Evolutionary conservation across 805 yeast species (phyloP).

Genomic region (Teunomyces cretensis): DNA sequence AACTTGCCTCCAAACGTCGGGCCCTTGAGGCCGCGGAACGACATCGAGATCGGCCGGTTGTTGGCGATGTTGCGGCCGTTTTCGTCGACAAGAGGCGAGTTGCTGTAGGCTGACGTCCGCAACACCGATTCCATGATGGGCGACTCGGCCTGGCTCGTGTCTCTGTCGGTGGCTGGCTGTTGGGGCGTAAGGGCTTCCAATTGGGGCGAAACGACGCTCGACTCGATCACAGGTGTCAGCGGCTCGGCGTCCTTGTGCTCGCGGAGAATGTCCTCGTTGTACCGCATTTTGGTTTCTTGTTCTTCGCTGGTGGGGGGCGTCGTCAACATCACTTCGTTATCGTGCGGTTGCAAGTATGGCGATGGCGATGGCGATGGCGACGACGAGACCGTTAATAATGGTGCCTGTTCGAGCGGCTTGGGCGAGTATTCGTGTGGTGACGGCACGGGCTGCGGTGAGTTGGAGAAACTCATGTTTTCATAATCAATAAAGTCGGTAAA

Average conservation of each 20-base stretch:
- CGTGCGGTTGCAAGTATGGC: slow-evolving; percentile 2
- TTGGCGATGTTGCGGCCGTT: slow-evolving; percentile 11
- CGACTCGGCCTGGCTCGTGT: slow-evolving; percentile 8
- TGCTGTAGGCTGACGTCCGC: slow-evolving; percentile 3
- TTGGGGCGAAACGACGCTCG: background rate
- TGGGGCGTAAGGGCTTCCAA: background rate
- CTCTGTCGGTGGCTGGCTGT: background rate
- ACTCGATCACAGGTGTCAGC: background rate
- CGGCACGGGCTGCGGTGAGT: slow-evolving; percentile 18
- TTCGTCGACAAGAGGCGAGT: slow-evolving; percentile 2
- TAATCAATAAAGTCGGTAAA: slow-evolving; percentile 42
- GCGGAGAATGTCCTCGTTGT: background rate
- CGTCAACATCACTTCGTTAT: background rate
- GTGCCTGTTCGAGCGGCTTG: background rate
- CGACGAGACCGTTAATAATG: background rate
- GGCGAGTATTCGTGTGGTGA: background rate
- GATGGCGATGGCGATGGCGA: slow-evolving; percentile 3
- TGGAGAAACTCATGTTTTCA: slow-evolving; percentile 33
- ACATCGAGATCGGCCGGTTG: slow-evolving; percentile 47
- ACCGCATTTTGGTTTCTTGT: background rate
- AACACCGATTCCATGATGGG: slow-evolving; percentile 21
- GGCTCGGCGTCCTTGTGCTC: background rate
- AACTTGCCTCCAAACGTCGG: slow-evolving; percentile 50
- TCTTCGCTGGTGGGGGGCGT: slow-evolving; percentile 1
- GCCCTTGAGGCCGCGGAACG: slow-evolving; percentile 62